Evolutionary conservation across 768 basidiomycete genomes (phyloP).

Genomic region (Tricholoma hemisulphureum): DNA sequence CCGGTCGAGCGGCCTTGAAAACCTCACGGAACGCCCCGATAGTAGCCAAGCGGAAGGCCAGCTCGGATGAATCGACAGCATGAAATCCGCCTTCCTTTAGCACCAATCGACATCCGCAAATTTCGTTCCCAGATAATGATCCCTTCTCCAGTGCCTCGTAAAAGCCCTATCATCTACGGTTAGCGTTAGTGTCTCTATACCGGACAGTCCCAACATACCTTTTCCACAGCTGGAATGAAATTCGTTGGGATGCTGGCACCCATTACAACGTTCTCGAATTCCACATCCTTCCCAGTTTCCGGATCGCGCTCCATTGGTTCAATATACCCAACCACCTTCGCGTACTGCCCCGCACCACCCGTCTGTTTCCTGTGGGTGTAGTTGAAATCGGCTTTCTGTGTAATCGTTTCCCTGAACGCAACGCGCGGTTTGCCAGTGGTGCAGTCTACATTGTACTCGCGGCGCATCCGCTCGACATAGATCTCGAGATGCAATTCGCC

Average conservation of each 20-base stretch:
- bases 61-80: constrained; percentile 92
- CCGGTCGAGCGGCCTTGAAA: constrained; percentile 70
- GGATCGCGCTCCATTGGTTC: constrained; percentile 78
- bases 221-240: constrained; percentile 94
- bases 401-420: constrained; percentile 94
- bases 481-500: constrained; percentile 98
- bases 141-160: constrained; percentile 93
- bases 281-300: constrained; percentile 79
- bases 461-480: constrained; percentile 98
- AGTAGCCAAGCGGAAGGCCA: constrained; percentile 90
- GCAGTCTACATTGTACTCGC: constrained; percentile 94
- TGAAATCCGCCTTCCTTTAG: constrained; percentile 92
- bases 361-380: constrained; percentile 99
- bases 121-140: constrained; percentile 79
- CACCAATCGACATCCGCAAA: constrained; percentile 83
- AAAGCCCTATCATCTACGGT: constrained; percentile 68
- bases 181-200: neutral
- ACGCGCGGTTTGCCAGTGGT: constrained; percentile 94
- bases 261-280: constrained; percentile 86
- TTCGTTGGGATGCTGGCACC: constrained; percentile 89
- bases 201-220: constrained; percentile 46
- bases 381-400: constrained; percentile 74
- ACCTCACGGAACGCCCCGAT: constrained; percentile 93
- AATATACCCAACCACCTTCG: constrained; percentile 84
- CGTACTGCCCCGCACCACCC: constrained; percentile 96